Percentiles rank a stretch among this genome's conserved stretches.
phyloP scores from a whole-genome alignment of 805 yeast species.

The Blastobotrys terrestris region DNA sequence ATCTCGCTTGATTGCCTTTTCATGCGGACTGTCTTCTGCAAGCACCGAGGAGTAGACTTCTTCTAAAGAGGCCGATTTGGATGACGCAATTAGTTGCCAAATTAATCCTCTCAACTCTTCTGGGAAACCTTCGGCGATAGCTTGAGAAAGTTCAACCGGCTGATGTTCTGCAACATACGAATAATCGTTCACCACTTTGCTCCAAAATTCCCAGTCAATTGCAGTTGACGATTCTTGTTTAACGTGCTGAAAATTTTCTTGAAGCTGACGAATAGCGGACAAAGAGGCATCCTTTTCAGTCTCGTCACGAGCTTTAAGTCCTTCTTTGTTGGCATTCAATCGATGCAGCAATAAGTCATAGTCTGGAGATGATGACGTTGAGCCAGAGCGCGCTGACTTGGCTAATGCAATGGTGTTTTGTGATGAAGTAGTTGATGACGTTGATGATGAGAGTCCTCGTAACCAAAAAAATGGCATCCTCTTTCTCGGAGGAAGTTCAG shows the following conservation, averaged over 20 bases:
- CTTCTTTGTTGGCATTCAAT: constrained; percentile 49
- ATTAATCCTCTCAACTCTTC: constrained; percentile 77
- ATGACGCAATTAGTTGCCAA: constrained; percentile 84
- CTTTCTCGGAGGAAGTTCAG: constrained; percentile 10
- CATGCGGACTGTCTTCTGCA: constrained; percentile 48
- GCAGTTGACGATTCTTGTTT: constrained; percentile 2
- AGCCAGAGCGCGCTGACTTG: background rate
- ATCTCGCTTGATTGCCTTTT: constrained; percentile 73
- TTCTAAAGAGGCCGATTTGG: constrained; percentile 58
- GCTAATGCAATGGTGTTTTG: background rate
- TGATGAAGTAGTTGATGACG: constrained; percentile 13
- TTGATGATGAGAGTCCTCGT: constrained; percentile 17
- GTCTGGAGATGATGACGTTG: constrained; percentile 31
- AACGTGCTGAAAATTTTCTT: constrained; percentile 27
- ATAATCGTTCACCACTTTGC: constrained; percentile 71
- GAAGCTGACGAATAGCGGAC: constrained; percentile 36
- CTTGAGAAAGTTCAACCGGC: constrained; percentile 51
- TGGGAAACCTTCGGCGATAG: constrained; percentile 76
- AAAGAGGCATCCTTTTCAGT: constrained; percentile 47
- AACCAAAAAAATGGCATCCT: constrained; percentile 29
- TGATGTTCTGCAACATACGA: constrained; percentile 55
- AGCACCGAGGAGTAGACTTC: constrained; percentile 48
- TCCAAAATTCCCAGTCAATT: constrained; percentile 65
- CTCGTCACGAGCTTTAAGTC: constrained; percentile 43
- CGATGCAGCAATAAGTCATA: constrained; percentile 58